Evolutionary conservation across 257 asterid species (phyloP), one percentile per base, ranked within the genome.

Genomic region (Ilex aquifolium): DNA sequence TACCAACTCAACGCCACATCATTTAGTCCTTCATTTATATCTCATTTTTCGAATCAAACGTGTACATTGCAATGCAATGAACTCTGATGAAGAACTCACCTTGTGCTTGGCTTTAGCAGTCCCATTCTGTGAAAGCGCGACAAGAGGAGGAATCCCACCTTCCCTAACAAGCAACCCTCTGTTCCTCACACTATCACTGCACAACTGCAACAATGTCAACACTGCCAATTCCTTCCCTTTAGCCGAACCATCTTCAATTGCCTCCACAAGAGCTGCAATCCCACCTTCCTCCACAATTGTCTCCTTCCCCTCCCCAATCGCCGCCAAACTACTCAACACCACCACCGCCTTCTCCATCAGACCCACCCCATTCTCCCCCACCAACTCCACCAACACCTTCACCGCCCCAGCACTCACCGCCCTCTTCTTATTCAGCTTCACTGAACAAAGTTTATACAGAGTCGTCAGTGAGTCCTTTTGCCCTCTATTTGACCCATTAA

Each of bases 341-440:
- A 87, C 99, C 97, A 92, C 83, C 1, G 99, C 93, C 83, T 92
- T 92, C 88, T 92, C 99, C 2, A 93, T 85, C 74, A 92, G 68
- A 13, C 99, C 97, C 5, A 81, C 72, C 16, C 88, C 90, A 55
- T 87, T 82, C 70, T 85, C 95, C 16, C 72, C 79, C 64, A 89
- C 93, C 44, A 92, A 69, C 29, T 48, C 90, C 75, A 87, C 93
- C 76, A 92, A 70, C 21, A 93, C 91, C 75, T 76, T 76, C 32
- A 92, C 96, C 0, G 77, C 91, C 15, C 99, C 99, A 1, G 99
- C 97, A 21, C 61, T 79, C 62, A 89, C 93, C 1, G 97, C 95
- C 63, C 97, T 78, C 86, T 92, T 96, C 78, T 92, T 92, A 59
- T 92, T 92, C 85, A 89, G 32, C 55, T 65, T 69, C 64, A 80